A percentile compares a stretch with the other conserved stretches of the same genome.
Evolutionary conservation across 2,329 filamentous ascomycete genomes (phyloP).

Genomic region (Penicillium sp.): DNA sequence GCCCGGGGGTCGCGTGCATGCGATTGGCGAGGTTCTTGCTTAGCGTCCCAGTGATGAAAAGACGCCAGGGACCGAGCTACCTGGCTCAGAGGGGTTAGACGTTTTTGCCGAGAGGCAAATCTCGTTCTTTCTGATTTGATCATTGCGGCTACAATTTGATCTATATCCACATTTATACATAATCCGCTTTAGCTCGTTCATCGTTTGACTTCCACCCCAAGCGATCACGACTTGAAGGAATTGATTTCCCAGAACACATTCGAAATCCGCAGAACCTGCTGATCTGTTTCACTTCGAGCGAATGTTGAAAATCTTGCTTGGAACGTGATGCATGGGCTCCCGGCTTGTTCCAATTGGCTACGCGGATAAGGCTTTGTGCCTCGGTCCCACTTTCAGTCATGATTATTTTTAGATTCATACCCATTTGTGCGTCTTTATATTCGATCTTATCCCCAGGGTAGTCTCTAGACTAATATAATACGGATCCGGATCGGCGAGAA

Average conservation of each 20-base stretch:
- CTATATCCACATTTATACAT: neutral
- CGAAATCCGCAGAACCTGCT: neutral
- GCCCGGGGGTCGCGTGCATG: constrained; percentile 1
- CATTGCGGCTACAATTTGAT: too few relatives aligned
- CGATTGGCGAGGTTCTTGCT: constrained; percentile 19
- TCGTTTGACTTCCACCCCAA: too few relatives aligned
- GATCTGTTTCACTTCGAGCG: neutral
- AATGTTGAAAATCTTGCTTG: neutral
- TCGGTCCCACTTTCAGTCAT: neutral
- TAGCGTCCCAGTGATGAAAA: constrained; percentile 1
- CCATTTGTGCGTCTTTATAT: neutral
- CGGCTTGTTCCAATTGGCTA: constrained; percentile 10
- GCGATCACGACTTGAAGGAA: too few relatives aligned
- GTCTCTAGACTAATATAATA: too few relatives aligned
- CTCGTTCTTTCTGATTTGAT: neutral
- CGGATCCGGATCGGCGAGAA: too few relatives aligned
- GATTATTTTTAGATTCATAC: neutral
- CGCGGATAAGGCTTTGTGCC: neutral
- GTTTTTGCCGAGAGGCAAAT: neutral
- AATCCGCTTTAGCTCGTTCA: too few relatives aligned
- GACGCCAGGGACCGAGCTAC: neutral
- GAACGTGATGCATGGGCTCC: constrained; percentile 4
- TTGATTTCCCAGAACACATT: too few relatives aligned
- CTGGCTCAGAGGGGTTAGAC: neutral
- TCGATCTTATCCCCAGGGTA: too few relatives aligned